These are phyloP conservation scores for Trifolium pratense DNA, from an alignment of 306 rosid species.

Conservation along the genomic window DNA sequence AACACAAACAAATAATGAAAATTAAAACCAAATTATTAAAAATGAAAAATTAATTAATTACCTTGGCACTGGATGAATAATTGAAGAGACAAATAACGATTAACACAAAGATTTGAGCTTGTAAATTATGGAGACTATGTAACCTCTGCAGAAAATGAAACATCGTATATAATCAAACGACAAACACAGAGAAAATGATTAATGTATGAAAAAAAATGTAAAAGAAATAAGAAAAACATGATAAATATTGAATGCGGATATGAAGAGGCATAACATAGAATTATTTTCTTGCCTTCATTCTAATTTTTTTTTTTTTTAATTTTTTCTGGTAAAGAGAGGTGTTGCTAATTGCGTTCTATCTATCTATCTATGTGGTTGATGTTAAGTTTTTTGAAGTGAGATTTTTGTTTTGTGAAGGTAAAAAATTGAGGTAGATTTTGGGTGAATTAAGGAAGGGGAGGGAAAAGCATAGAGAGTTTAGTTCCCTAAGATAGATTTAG, in stretches of 20 bases:
- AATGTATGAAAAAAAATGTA: neutral
- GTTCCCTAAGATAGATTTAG: neutral
- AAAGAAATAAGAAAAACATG: too few relatives aligned
- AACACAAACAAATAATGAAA: neutral
- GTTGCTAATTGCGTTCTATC: neutral
- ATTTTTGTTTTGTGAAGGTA: neutral
- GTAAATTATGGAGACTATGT: slow-evolving; percentile 21
- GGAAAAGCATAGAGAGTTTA: too few relatives aligned
- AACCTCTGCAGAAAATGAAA: slow-evolving; percentile 50
- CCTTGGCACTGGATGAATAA: slow-evolving; percentile 64
- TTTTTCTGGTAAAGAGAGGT: neutral
- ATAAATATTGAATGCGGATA: neutral
- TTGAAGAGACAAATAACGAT: slow-evolving; percentile 58
- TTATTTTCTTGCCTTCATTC: neutral
- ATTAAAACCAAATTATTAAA: neutral
- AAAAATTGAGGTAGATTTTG: neutral
- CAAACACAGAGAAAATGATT: neutral
- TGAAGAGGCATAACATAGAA: neutral
- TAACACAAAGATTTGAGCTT: slow-evolving; percentile 50
- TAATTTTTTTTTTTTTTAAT: neutral
- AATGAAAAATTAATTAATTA: slow-evolving; percentile 26
- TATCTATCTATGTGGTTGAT: neutral
- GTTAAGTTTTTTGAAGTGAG: neutral
- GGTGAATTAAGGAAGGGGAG: neutral
- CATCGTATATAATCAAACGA: neutral